Conservation (phyloP, 23 red algal species). For the Gracilaria domingensis region DNA sequence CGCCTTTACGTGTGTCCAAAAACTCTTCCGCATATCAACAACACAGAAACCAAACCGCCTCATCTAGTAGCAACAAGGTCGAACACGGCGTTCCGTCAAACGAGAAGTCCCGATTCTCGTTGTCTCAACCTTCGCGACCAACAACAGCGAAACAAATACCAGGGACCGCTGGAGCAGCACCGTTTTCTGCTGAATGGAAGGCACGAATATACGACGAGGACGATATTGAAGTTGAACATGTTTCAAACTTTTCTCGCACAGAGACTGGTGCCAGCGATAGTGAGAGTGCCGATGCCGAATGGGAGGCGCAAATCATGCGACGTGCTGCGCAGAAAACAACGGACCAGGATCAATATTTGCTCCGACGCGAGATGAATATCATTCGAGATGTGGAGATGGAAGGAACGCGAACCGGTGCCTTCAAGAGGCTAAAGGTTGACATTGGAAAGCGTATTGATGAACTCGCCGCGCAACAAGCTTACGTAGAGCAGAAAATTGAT, state of each 20-base stretch:
- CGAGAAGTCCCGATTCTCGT: not conserved
- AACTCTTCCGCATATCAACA: not conserved
- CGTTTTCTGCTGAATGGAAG: conserved; percentile 22
- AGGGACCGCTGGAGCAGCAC: not conserved
- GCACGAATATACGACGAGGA: conserved; percentile 24
- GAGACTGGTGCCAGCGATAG: not conserved
- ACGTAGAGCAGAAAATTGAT: conserved; percentile 6
- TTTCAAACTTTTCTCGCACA: not conserved
- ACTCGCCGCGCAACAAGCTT: conserved; percentile 14
- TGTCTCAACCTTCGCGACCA: not conserved
- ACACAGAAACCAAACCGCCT: not conserved
- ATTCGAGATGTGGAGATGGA: conserved; percentile 23
- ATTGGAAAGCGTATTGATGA: conserved; percentile 9
- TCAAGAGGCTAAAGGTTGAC: conserved; percentile 4
- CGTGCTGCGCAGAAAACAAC: conserved; percentile 1
- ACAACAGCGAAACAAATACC: not conserved
- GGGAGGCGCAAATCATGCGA: conserved; percentile 32
- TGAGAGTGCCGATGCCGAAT: conserved; percentile 13
- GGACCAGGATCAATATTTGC: not conserved
- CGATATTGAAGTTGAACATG: conserved; percentile 20
- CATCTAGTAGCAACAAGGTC: not conserved
- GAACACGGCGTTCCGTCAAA: not conserved
- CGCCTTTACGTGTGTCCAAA: not conserved
- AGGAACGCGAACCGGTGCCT: not conserved
- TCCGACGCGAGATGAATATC: not conserved